Evolutionary conservation across 2,329 filamentous ascomycete species (phyloP).

Genomic region (Graphilbum fragrans): DNA sequence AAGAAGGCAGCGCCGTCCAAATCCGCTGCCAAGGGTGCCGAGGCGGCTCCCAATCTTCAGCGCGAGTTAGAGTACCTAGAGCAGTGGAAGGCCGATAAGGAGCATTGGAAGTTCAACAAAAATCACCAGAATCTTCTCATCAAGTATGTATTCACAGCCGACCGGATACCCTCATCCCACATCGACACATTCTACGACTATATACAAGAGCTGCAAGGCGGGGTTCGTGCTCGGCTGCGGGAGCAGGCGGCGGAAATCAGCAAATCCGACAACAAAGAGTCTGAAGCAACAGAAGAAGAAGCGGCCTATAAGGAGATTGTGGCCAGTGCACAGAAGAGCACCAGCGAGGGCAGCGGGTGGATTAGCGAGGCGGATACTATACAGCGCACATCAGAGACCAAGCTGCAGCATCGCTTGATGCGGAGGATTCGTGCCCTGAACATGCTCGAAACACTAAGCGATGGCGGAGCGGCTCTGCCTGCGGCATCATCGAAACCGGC

Average conservation of each 20-base stretch:
- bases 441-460: slow-evolving; percentile 42
- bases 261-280: slow-evolving; percentile 38
- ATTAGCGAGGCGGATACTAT: slow-evolving; percentile 39
- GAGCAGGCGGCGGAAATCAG: slow-evolving; percentile 53
- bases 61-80: slow-evolving; percentile 65
- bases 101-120: slow-evolving; percentile 92
- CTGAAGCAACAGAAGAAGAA: slow-evolving; percentile 20
- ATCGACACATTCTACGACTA: slow-evolving; percentile 63
- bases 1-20: slow-evolving; percentile 18
- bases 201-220: slow-evolving; percentile 66
- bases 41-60: slow-evolving; percentile 33
- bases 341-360: slow-evolving; percentile 28
- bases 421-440: slow-evolving; percentile 53
- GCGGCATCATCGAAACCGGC: too few species aligned
- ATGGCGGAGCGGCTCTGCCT: slow-evolving; percentile 29
- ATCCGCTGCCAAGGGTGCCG: slow-evolving; percentile 17
- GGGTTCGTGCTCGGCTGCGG: slow-evolving; percentile 55
- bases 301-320: not conserved
- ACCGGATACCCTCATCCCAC: slow-evolving; percentile 57
- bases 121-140: slow-evolving; percentile 77
- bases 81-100: slow-evolving; percentile 58
- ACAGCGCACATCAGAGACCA: slow-evolving; percentile 29
- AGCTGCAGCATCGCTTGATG: slow-evolving; percentile 41
- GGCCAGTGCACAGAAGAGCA: slow-evolving; percentile 10
- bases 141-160: slow-evolving; percentile 66